Evolutionary conservation across 495 filamentous ascomycete species (phyloP).

Genomic region (Aspergillus egyptiacus): DNA sequence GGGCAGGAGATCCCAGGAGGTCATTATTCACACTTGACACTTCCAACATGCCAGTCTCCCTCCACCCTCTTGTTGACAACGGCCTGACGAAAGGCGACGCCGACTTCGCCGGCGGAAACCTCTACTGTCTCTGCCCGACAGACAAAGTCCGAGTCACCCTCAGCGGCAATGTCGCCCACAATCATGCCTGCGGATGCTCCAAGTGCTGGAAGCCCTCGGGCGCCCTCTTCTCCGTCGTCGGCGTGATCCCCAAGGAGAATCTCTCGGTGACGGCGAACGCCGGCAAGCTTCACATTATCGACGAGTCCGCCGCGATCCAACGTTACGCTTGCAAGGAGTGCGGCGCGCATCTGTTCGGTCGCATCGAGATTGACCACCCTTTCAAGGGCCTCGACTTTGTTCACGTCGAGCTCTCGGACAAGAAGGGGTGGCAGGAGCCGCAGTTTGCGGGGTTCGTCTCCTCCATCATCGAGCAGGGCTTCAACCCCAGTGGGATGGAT

Average conservation of each 20-base stretch:
- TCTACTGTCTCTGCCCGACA: constrained; percentile 48
- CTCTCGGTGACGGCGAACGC: constrained; percentile 45
- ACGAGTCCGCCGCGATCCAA: constrained; percentile 47
- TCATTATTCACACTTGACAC: too few species aligned
- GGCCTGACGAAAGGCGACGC: constrained; percentile 42
- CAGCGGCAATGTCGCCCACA: constrained; percentile 49
- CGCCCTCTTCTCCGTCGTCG: constrained; percentile 55
- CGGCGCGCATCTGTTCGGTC: constrained; percentile 52
- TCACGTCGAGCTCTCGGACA: constrained; percentile 50
- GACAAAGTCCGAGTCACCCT: constrained; percentile 48
- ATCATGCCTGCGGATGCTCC: constrained; percentile 61
- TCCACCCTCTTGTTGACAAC: constrained; percentile 56
- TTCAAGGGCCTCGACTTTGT: constrained; percentile 60
- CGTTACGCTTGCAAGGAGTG: constrained; percentile 53
- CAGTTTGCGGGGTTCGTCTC: constrained; percentile 56
- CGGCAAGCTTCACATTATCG: constrained; percentile 49
- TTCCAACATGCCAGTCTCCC: constrained; percentile 28
- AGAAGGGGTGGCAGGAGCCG: constrained; percentile 55
- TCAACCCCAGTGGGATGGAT: too few species aligned
- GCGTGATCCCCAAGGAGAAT: constrained; percentile 44
- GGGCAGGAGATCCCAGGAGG: too few species aligned
- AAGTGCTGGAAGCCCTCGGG: constrained; percentile 58
- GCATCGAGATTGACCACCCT: constrained; percentile 54
- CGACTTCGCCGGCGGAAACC: constrained; percentile 47
- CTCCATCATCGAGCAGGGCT: constrained; percentile 58